These are phyloP conservation scores for Massarina eburnea DNA, from an alignment of 2,329 filamentous ascomycete genomes.

Conservation along the genomic window DNA sequence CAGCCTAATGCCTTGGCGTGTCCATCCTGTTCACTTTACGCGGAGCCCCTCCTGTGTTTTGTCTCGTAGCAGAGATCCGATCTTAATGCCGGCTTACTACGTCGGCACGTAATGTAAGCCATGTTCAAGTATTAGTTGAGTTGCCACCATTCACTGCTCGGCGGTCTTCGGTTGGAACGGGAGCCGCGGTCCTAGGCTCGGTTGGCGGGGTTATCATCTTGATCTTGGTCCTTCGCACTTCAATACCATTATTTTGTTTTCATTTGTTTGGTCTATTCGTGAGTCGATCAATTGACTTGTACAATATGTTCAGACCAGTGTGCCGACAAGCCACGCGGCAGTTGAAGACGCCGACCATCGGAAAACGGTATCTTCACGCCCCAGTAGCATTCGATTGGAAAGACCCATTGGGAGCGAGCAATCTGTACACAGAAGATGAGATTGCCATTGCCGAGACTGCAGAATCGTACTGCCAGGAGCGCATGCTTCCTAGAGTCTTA, in stretches of 20 bases:
- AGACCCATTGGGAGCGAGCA: constrained; percentile 76
- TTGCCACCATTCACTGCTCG: constrained; percentile 4
- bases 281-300: background rate
- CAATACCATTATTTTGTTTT: constrained; percentile 1
- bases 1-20: constrained; percentile 27
- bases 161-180: background rate
- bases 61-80: too few relatives aligned
- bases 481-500: constrained; percentile 79
- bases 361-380: constrained; percentile 46
- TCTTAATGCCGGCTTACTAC: too few relatives aligned
- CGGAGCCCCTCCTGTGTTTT: too few relatives aligned
- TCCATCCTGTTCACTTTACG: background rate
- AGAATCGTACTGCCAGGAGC: constrained; percentile 91
- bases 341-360: constrained; percentile 34
- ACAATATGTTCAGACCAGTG: constrained; percentile 48
- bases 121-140: background rate
- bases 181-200: constrained; percentile 17
- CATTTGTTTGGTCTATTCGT: constrained; percentile 4
- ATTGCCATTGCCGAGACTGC: constrained; percentile 86
- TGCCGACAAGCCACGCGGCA: constrained; percentile 44
- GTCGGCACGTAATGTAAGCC: too few relatives aligned
- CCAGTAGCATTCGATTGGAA: constrained; percentile 77
- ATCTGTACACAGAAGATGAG: constrained; percentile 86
- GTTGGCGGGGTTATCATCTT: constrained; percentile 11
- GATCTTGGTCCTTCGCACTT: background rate